Evolutionary conservation across 2,329 filamentous ascomycete genomes (phyloP).

Genomic region (Nigrospora sphaerica): DNA sequence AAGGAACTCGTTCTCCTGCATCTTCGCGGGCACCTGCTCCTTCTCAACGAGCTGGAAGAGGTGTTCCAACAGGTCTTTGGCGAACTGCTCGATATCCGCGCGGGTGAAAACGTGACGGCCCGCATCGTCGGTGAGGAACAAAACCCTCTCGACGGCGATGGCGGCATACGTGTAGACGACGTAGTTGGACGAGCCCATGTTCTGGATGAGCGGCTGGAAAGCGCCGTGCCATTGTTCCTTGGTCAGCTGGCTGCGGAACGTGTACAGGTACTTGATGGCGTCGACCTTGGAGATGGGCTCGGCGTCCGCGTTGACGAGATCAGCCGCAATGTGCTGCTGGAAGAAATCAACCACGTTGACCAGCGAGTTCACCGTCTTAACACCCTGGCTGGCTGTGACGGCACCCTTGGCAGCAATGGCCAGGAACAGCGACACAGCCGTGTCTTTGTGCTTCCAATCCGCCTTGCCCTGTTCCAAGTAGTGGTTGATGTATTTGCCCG

Average conservation of each 20-base stretch:
- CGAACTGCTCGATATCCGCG: constrained; percentile 69
- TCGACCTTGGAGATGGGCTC: constrained; percentile 92
- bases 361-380: constrained; percentile 80
- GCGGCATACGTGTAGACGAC: constrained; percentile 97
- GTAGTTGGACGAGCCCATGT: constrained; percentile 83
- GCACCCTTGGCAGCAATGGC: constrained; percentile 89
- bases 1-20: constrained; percentile 97
- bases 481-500: constrained; percentile 78
- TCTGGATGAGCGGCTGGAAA: constrained; percentile 84
- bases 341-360: constrained; percentile 94
- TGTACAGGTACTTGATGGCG: constrained; percentile 96
- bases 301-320: constrained; percentile 65
- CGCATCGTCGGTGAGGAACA: constrained; percentile 72
- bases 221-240: constrained; percentile 88
- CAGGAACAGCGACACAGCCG: constrained; percentile 92
- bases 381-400: constrained; percentile 80
- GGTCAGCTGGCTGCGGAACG: constrained; percentile 89
- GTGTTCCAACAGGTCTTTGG: constrained; percentile 81
- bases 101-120: constrained; percentile 75
- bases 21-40: constrained; percentile 77
- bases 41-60: constrained; percentile 88
- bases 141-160: constrained; percentile 88
- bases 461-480: constrained; percentile 74
- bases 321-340: constrained; percentile 83
- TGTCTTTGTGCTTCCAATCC: constrained; percentile 97